phyloP scores from a whole-genome alignment of 495 filamentous ascomycete species.

The Penicillium parvum region DNA sequence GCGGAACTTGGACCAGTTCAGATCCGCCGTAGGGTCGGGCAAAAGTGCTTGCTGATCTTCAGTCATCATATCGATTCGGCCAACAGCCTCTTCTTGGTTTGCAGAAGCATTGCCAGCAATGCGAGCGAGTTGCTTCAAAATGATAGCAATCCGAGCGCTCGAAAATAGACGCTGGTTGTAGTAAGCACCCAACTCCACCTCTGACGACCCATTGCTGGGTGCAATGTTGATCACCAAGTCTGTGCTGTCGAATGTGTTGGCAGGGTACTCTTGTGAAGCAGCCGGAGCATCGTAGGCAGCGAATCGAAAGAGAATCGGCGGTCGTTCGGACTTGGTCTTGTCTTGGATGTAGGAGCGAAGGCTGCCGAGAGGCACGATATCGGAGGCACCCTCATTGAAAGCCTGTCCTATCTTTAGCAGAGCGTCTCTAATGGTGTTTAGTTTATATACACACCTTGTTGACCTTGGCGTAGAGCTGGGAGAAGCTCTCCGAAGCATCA shows the following conservation, averaged over 20 bases:
- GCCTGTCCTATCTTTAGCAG: slow-evolving; percentile 18
- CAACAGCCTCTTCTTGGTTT: slow-evolving; percentile 41
- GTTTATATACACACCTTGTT: slow-evolving; percentile 35
- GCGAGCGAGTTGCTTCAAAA: slow-evolving; percentile 41
- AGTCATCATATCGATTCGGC: slow-evolving; percentile 48
- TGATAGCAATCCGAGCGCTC: slow-evolving; percentile 41
- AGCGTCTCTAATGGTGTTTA: slow-evolving; percentile 10
- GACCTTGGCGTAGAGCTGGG: slow-evolving; percentile 41
- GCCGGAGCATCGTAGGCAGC: slow-evolving; percentile 48
- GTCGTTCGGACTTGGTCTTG: slow-evolving; percentile 37
- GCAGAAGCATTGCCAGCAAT: slow-evolving; percentile 41
- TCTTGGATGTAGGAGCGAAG: slow-evolving; percentile 45
- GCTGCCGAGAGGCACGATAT: slow-evolving; percentile 43
- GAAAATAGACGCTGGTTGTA: slow-evolving; percentile 52
- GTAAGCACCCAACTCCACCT: slow-evolving; percentile 41
- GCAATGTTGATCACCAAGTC: slow-evolving; percentile 46
- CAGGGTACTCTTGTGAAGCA: slow-evolving; percentile 43
- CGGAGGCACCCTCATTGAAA: slow-evolving; percentile 40
- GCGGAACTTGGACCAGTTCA: slow-evolving; percentile 78
- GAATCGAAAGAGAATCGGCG: slow-evolving; percentile 45
- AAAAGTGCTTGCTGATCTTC: slow-evolving; percentile 43
- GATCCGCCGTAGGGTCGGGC: slow-evolving; percentile 71
- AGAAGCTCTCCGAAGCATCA: slow-evolving; percentile 36
- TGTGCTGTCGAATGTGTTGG: slow-evolving; percentile 43
- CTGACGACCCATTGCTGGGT: slow-evolving; percentile 18